Percentiles rank a stretch among this genome's conserved stretches.
Evolutionary conservation across 164 flowering plant genomes (phyloP).

Genomic region (Cinnamomum chago): DNA sequence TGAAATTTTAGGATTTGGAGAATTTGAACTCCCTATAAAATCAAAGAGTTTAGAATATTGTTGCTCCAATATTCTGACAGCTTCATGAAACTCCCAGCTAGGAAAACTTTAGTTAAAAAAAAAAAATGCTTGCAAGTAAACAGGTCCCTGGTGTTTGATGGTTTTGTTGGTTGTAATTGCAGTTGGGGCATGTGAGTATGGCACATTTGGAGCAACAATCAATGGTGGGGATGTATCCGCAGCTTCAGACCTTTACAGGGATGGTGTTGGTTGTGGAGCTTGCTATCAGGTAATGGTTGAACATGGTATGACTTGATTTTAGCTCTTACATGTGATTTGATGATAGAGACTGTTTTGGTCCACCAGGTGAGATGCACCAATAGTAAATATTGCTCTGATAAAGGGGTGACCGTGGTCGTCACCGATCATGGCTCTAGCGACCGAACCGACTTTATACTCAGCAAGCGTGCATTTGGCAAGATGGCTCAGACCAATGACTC

Average conservation of each 20-base stretch:
- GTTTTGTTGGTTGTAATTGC: constrained; percentile 12
- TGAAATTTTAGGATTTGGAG: too few relatives aligned
- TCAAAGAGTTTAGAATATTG: too few relatives aligned
- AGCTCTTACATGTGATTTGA: too few relatives aligned
- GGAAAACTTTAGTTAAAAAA: too few relatives aligned
- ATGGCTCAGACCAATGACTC: constrained; percentile 69
- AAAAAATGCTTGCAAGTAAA: too few relatives aligned
- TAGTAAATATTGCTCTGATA: constrained; percentile 61
- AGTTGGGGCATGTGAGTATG: constrained; percentile 79
- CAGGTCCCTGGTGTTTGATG: background rate
- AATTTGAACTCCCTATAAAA: too few relatives aligned
- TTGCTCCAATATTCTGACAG: too few relatives aligned
- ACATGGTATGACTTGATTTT: too few relatives aligned
- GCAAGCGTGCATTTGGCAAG: constrained; percentile 46
- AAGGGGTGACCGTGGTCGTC: constrained; percentile 68
- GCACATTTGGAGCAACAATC: constrained; percentile 72
- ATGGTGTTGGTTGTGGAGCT: constrained; percentile 86
- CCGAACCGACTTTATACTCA: constrained; percentile 67
- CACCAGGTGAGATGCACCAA: constrained; percentile 71
- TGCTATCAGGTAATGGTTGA: constrained; percentile 66
- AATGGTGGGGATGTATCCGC: constrained; percentile 87
- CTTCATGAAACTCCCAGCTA: too few relatives aligned
- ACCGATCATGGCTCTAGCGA: constrained; percentile 68
- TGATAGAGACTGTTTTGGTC: background rate
- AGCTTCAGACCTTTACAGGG: constrained; percentile 66